Evolutionary conservation across 352 stramenopile genomes (phyloP).

Genomic region (Blastocystis sp.): DNA sequence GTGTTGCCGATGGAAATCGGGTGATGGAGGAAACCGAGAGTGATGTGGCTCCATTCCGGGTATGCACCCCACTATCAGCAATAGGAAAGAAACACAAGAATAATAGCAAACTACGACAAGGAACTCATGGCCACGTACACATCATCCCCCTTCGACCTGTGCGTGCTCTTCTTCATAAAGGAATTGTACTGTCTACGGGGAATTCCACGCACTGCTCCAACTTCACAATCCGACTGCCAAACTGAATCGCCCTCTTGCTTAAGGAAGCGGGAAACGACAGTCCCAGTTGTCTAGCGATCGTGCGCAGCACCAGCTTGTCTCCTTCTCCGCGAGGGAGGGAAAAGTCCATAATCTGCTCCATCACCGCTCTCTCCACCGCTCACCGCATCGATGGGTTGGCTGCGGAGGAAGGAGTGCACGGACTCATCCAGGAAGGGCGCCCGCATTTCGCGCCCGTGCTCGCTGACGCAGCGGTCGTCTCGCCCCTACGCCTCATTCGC

Average conservation of each 20-base stretch:
- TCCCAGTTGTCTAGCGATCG: constrained; percentile 78
- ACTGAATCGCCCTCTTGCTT: constrained; percentile 89
- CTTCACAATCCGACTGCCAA: constrained; percentile 85
- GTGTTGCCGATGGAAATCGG: too few relatives aligned
- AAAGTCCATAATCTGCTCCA: constrained; percentile 80
- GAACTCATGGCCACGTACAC: constrained; percentile 29
- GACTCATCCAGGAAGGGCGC: constrained; percentile 90
- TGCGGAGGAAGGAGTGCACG: constrained; percentile 72
- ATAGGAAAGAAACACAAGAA: too few relatives aligned
- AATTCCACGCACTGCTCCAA: constrained; percentile 69
- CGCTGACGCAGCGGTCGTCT: constrained; percentile 87
- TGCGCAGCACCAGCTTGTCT: constrained; percentile 85
- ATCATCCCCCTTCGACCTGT: neutral
- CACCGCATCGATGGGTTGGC: constrained; percentile 71
- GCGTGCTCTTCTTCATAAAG: constrained; percentile 53
- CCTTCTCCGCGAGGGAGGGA: constrained; percentile 78
- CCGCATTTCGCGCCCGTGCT: constrained; percentile 84
- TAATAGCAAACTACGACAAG: neutral
- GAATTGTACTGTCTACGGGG: constrained; percentile 46
- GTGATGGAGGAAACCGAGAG: too few relatives aligned
- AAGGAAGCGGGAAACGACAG: constrained; percentile 76
- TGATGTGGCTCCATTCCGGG: too few relatives aligned
- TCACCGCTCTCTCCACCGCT: constrained; percentile 36
- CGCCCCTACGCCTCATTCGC: constrained; percentile 74
- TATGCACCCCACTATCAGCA: too few relatives aligned